Evolutionary conservation across 208 protist genomes (phyloP), one percentile per base, ranked within the genome.

Genomic region (Trypanosomatidae sp.): DNA sequence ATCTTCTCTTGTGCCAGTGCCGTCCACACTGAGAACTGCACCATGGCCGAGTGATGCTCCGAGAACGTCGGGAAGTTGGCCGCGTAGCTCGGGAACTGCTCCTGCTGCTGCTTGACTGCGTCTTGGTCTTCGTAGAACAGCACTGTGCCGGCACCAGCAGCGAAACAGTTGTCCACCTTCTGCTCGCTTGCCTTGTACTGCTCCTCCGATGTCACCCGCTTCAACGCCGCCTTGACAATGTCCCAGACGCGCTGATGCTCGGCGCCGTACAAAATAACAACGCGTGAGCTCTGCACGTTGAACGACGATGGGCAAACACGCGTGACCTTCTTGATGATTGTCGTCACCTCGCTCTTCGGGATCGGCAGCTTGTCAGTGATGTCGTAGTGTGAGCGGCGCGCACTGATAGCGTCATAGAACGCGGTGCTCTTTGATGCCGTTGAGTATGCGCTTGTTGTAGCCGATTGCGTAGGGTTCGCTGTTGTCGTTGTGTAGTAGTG

Each of bases 161-260:
- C 53, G 53, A 80, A 75, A 48, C 53, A 71, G 19, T 43, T 24
- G 37, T 71, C 48, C 11, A 79, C 53, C 54, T 74, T 74, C 33
- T 32, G 45, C 42, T 56, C 44, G 42, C 45, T 55, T 3, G 43
- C 51, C 18, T 35, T 19, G 48, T 56, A 66, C 49, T 65, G 50
- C 25, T 71, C 63, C 19, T 30, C 55, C 1, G 13, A 16, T 19
- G 30, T 65, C 16, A 69, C 48, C 52, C 38, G 19, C 65, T 59
- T 61, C 48, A 59, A 43, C 39, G 65, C 59, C 10, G 53, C 60
- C 51, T 71, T 64, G 47, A 66, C 51, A 27, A 62, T 56, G 4
- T 54, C 37, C 72, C 72, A 82, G 27, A 82, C 50, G 47, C 72
- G 75, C 30, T 62, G 25, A 64, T 76, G 68, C 20, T 66, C 43